These are phyloP conservation scores for Boletus smithii DNA, from an alignment of 1,284 basidiomycete genomes.

Conservation along the genomic window DNA sequence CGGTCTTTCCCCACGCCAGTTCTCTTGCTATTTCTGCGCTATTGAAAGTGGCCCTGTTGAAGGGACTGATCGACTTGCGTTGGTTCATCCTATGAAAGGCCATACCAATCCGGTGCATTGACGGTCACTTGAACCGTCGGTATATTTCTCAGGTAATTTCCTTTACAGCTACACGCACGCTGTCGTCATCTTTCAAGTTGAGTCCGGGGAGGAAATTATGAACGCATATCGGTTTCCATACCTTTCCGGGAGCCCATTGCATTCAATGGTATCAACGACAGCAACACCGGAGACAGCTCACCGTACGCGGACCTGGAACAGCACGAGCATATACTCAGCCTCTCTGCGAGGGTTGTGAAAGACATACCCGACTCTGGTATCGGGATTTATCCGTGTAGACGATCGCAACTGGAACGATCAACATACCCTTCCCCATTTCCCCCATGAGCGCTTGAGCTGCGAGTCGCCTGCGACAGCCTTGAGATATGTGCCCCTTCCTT, in stretches of 20 bases:
- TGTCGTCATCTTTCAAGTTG: no score
- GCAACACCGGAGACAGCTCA: no score
- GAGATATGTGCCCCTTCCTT: no score
- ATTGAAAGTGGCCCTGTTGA: constrained; percentile 33
- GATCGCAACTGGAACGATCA: background rate
- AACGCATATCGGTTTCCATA: constrained; percentile 34
- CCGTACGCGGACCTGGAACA: no score
- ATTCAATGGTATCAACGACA: background rate
- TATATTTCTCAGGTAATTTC: constrained; percentile 60
- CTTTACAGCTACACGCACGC: constrained; percentile 56
- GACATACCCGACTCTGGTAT: no score
- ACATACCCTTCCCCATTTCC: no score
- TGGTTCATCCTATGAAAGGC: no score
- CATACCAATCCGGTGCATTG: constrained; percentile 68
- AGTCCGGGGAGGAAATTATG: no score
- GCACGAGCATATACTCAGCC: no score
- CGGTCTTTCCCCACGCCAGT: constrained; percentile 52
- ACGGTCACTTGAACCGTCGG: constrained; percentile 55
- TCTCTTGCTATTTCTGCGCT: constrained; percentile 57
- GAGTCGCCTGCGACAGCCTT: no score
- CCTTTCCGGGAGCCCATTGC: constrained; percentile 19
- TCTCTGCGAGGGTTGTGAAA: no score
- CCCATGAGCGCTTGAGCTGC: no score
- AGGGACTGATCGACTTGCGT: constrained; percentile 16
- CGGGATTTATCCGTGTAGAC: background rate